These are phyloP conservation scores for Simplicillium sp. DNA, from an alignment of 2,329 filamentous ascomycete species.

Conservation along the genomic window DNA sequence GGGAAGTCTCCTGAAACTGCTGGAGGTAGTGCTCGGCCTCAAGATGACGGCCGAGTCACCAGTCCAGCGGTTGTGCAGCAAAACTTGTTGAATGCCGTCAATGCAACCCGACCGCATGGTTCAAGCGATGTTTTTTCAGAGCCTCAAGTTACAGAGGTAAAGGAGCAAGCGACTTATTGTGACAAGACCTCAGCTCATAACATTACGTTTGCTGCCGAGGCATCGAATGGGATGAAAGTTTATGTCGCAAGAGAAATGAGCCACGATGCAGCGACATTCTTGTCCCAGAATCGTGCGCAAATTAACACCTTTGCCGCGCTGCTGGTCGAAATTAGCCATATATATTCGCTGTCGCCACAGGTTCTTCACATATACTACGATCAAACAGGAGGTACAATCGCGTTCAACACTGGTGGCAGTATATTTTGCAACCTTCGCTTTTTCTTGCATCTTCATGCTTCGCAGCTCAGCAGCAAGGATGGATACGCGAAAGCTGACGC, in stretches of 20 bases:
- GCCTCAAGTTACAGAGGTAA: conserved; percentile 62
- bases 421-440: conserved; percentile 92
- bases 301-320: conserved; percentile 63
- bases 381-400: conserved; percentile 68
- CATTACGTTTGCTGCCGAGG: conserved; percentile 59
- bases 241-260: conserved; percentile 53
- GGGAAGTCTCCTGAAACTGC: not conserved
- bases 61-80: conserved; percentile 53
- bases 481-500: conserved; percentile 54
- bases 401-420: conserved; percentile 80
- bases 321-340: conserved; percentile 56
- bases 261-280: conserved; percentile 39
- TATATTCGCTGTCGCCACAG: conserved; percentile 62
- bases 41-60: conserved; percentile 44
- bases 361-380: conserved; percentile 86
- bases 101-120: conserved; percentile 67
- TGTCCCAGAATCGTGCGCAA: conserved; percentile 47
- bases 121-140: conserved; percentile 64
- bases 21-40: conserved; percentile 10
- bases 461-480: conserved; percentile 23
- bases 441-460: conserved; percentile 69
- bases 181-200: conserved; percentile 68
- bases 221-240: conserved; percentile 63
- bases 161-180: conserved; percentile 79
- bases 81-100: conserved; percentile 69